Evolutionary conservation across 768 basidiomycete species (phyloP).

Genomic region (Agrocybe pediades): DNA sequence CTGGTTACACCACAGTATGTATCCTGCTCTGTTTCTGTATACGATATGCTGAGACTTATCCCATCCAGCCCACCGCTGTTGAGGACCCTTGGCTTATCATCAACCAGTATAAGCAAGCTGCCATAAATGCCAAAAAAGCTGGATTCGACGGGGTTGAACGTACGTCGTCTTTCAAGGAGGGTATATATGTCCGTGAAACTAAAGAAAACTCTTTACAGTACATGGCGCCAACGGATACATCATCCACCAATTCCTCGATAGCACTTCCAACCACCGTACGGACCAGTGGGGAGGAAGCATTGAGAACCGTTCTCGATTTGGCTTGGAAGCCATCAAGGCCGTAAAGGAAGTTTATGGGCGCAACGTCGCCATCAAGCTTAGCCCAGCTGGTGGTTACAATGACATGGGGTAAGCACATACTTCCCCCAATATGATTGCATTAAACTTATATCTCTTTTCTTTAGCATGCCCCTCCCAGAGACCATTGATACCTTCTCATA

Average conservation of each 20-base stretch:
- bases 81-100: conserved; percentile 43
- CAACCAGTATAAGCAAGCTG: conserved; percentile 42
- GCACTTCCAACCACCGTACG: conserved; percentile 45
- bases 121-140: conserved; percentile 49
- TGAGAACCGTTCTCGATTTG: conserved; percentile 58
- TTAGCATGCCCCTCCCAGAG: conserved; percentile 45
- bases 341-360: conserved; percentile 40
- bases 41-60: neutral
- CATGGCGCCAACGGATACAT: conserved; percentile 47
- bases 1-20: conserved; percentile 42
- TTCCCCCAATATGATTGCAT: neutral
- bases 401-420: conserved; percentile 37
- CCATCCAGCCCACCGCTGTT: conserved; percentile 37
- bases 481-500: conserved; percentile 42
- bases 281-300: conserved; percentile 63
- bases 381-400: conserved; percentile 46
- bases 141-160: conserved; percentile 60
- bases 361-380: conserved; percentile 47
- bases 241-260: conserved; percentile 52
- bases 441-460: neutral
- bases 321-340: conserved; percentile 51
- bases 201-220: conserved; percentile 24
- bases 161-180: conserved; percentile 9
- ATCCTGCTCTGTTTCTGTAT: neutral
- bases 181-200: neutral